Conservation (phyloP, 495 filamentous ascomycete species). For the Pyrenula aspistea region DNA sequence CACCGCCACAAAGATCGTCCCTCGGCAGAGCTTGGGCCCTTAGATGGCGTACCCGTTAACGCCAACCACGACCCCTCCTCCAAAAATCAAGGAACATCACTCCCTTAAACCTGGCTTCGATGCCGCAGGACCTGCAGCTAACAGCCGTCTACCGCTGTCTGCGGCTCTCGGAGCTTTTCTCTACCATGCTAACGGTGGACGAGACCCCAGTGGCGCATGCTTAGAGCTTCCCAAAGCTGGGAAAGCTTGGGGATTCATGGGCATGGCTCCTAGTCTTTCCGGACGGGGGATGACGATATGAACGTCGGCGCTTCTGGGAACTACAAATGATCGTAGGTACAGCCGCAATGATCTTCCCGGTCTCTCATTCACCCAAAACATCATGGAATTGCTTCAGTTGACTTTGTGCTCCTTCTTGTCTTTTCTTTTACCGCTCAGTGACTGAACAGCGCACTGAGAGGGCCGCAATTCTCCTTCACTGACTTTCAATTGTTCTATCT, state of each 20-base stretch:
- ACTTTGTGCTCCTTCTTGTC: no score
- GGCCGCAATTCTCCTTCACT: no score
- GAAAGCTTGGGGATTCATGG: no score
- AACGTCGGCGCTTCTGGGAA: background rate
- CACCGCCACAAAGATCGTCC: background rate
- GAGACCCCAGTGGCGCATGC: background rate
- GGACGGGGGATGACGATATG: background rate
- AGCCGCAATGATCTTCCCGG: no score
- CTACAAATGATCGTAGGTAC: background rate
- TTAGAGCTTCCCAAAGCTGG: background rate
- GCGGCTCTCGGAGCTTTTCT: background rate
- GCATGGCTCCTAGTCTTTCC: slow-evolving; percentile 4
- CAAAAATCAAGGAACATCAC: background rate
- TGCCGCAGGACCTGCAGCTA: background rate
- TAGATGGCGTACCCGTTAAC: background rate
- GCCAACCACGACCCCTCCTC: background rate
- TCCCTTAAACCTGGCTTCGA: background rate
- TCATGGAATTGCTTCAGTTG: no score
- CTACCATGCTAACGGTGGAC: background rate
- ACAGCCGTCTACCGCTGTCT: background rate
- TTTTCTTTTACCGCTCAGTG: no score
- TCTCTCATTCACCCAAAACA: no score
- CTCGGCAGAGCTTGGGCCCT: background rate
- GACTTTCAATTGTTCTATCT: no score
- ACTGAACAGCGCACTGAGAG: no score